These are phyloP conservation scores for Monosporozyma yasuniensis DNA, from an alignment of 805 yeast species.

Conservation along the genomic window DNA sequence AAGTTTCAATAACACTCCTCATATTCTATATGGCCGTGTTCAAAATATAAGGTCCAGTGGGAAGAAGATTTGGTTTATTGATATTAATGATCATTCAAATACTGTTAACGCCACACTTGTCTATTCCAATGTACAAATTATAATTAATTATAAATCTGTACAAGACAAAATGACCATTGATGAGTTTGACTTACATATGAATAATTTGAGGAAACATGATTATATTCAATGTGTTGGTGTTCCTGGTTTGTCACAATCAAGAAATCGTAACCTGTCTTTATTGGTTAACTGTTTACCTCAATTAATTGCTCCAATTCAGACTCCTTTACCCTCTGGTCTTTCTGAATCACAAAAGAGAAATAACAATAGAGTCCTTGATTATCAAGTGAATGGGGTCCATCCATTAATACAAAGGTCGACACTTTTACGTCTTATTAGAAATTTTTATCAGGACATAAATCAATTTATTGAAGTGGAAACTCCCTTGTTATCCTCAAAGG, in stretches of 20 bases:
- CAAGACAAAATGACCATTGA: not conserved
- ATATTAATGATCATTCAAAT: conserved; percentile 11
- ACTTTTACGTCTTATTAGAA: conserved; percentile 48
- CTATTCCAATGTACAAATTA: conserved; percentile 16
- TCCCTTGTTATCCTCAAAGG: conserved; percentile 63
- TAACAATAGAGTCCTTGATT: conserved; percentile 64
- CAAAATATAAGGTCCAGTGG: conserved; percentile 26
- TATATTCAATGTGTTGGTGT: conserved; percentile 53
- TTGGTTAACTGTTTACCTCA: conserved; percentile 42
- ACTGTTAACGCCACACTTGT: not conserved
- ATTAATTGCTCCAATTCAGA: conserved; percentile 60
- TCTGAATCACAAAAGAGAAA: conserved; percentile 48
- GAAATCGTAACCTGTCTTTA: conserved; percentile 64
- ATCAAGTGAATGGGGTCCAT: conserved; percentile 48
- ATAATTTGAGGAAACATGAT: conserved; percentile 60
- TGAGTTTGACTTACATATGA: conserved; percentile 5
- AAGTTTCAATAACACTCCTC: not conserved
- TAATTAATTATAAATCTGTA: conserved; percentile 15
- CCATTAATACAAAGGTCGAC: conserved; percentile 43
- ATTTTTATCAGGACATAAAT: conserved; percentile 40
- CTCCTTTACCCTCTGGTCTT: conserved; percentile 59
- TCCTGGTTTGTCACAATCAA: conserved; percentile 61
- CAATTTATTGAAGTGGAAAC: conserved; percentile 81
- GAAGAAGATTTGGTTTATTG: conserved; percentile 28
- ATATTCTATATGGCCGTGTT: conserved; percentile 17